Conservation (phyloP, 1,284 basidiomycete species). For the Agroathelia rolfsii region DNA sequence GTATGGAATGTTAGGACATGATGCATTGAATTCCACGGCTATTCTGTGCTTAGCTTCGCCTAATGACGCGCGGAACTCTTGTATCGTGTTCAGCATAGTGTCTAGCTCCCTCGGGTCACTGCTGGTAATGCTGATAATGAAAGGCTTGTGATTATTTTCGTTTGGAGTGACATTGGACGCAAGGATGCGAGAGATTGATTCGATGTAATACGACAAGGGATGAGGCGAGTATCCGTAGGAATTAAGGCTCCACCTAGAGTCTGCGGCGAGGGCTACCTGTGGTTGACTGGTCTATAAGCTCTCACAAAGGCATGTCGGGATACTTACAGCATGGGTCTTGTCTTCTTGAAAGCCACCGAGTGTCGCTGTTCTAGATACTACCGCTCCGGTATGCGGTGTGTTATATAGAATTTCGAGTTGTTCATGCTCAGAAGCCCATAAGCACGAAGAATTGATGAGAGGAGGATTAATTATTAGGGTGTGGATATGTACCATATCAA, state of each 20-base stretch:
- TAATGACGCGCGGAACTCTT: conserved; percentile 40
- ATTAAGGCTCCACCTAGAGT: conserved; percentile 51
- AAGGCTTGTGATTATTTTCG: conserved; percentile 38
- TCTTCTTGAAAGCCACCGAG: conserved; percentile 57
- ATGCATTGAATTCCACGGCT: conserved; percentile 70
- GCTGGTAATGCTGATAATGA: conserved; percentile 69
- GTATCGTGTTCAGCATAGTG: conserved; percentile 48
- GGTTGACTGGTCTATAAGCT: conserved; percentile 4
- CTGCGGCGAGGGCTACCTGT: conserved; percentile 49
- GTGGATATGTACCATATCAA: conserved; percentile 24
- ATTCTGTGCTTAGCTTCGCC: conserved; percentile 25
- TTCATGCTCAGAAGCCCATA: conserved; percentile 60
- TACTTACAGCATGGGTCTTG: conserved; percentile 43
- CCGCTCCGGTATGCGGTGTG: conserved; percentile 58
- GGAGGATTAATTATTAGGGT: conserved; percentile 39
- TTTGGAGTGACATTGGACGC: no score
- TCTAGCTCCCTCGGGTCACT: conserved; percentile 38
- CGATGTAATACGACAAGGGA: conserved; percentile 51
- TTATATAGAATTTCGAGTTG: conserved; percentile 58
- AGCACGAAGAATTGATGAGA: conserved; percentile 66
- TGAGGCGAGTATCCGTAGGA: conserved; percentile 76
- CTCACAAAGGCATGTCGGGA: conserved; percentile 1
- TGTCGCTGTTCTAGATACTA: conserved; percentile 69
- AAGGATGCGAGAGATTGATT: conserved; percentile 50
- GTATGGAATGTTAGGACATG: conserved; percentile 66